phyloP scores from a whole-genome alignment of 495 filamentous ascomycete species.

The Xylaria curta region DNA sequence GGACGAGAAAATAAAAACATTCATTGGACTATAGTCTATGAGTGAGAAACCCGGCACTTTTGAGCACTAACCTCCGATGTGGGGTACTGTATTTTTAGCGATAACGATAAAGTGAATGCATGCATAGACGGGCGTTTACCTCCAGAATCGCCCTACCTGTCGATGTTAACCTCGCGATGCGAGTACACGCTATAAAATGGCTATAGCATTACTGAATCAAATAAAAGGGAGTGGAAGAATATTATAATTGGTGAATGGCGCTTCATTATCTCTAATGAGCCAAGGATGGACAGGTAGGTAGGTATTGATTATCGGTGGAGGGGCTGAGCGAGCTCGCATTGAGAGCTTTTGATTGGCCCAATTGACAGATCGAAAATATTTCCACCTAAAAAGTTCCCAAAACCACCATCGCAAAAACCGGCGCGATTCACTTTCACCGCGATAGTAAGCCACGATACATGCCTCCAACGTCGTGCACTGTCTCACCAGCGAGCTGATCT shows the following conservation, averaged over 20 bases:
- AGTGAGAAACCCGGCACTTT: not conserved
- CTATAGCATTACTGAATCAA: not conserved
- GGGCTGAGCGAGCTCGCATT: not conserved
- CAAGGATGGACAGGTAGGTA: not conserved
- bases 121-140: not conserved
- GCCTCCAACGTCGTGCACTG: not conserved
- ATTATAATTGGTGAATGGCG: not conserved
- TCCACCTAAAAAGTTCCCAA: conserved; percentile 15
- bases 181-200: not conserved
- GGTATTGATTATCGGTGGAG: not conserved
- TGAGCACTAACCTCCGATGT: not conserved
- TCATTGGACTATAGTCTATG: too few species aligned
- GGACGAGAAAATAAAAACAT: too few species aligned
- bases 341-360: conserved; percentile 17
- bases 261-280: not conserved
- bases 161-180: not conserved
- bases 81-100: not conserved
- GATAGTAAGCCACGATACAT: not conserved
- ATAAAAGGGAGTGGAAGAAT: not conserved
- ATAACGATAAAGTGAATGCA: not conserved
- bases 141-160: not conserved
- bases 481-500: not conserved
- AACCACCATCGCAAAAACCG: not conserved
- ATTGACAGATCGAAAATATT: conserved; percentile 12
- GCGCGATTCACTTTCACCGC: not conserved